These are phyloP conservation scores for Trichothecium sympodiale DNA, from an alignment of 2,329 filamentous ascomycete genomes.

Conservation along the genomic window DNA sequence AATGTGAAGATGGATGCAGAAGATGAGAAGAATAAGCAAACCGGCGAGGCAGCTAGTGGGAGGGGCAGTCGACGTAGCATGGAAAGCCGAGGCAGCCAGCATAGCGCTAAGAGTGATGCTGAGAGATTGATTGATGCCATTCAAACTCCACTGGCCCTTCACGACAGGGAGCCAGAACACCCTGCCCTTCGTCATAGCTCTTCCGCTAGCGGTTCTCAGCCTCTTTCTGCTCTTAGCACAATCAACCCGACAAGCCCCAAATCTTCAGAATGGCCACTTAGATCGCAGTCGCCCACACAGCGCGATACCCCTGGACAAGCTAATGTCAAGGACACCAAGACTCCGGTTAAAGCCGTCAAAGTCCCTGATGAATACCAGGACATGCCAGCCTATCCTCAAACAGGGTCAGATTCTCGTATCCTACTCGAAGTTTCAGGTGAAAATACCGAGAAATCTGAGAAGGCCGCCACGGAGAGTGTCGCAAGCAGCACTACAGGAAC, in stretches of 20 bases:
- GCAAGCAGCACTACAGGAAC: constrained; percentile 11
- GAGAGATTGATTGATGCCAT: constrained; percentile 65
- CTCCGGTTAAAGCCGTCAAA: constrained; percentile 34
- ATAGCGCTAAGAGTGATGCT: constrained; percentile 49
- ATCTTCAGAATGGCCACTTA: neutral
- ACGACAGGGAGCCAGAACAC: constrained; percentile 23
- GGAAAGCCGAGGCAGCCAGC: constrained; percentile 27
- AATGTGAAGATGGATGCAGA: constrained; percentile 10
- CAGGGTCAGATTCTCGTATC: constrained; percentile 20
- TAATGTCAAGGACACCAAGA: constrained; percentile 31
- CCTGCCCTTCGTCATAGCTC: constrained; percentile 10
- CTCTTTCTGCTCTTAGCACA: constrained; percentile 1
- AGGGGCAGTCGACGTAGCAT: constrained; percentile 21
- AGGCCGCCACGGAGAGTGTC: constrained; percentile 11
- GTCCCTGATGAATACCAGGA: constrained; percentile 35
- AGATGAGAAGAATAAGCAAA: constrained; percentile 1
- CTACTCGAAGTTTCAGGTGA: constrained; percentile 24
- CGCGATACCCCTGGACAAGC: constrained; percentile 20
- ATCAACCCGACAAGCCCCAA: too few relatives aligned
- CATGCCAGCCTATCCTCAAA: constrained; percentile 17
- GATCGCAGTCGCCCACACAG: constrained; percentile 5
- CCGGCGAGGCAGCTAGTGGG: neutral
- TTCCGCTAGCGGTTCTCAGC: constrained; percentile 6
- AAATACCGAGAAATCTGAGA: constrained; percentile 6
- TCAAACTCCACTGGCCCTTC: constrained; percentile 42